phyloP scores from a whole-genome alignment of 768 basidiomycete species.

The Suillus weaverae region DNA sequence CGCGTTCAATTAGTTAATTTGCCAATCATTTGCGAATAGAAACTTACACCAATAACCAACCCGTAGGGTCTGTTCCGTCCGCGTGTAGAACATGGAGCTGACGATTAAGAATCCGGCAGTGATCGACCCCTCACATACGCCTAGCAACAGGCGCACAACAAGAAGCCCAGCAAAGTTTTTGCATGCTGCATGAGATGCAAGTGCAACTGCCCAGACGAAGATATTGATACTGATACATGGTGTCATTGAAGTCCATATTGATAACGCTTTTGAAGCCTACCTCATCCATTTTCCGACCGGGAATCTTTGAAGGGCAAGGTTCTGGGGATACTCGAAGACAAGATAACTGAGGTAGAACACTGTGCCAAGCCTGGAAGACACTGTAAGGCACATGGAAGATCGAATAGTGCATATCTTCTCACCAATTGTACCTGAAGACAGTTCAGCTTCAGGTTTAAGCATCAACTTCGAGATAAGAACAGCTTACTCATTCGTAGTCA shows the following conservation, averaged over 20 bases:
- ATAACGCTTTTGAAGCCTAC: constrained; percentile 29
- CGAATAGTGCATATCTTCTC: background rate
- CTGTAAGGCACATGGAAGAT: background rate
- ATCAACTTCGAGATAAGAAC: background rate
- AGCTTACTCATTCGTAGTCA: constrained; percentile 60
- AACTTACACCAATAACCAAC: constrained; percentile 71
- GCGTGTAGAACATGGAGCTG: constrained; percentile 70
- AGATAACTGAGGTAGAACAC: constrained; percentile 61
- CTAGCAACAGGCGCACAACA: constrained; percentile 61
- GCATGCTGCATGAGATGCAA: constrained; percentile 63
- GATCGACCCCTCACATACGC: constrained; percentile 64
- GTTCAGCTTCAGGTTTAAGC: no score
- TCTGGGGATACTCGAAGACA: constrained; percentile 66
- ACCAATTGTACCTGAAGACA: constrained; percentile 1
- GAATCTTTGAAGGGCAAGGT: constrained; percentile 60
- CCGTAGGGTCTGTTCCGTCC: constrained; percentile 58
- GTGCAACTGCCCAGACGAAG: constrained; percentile 56
- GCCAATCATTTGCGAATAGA: background rate
- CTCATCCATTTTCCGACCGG: constrained; percentile 80
- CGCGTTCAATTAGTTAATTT: background rate
- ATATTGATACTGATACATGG: constrained; percentile 52
- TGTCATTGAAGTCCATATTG: background rate
- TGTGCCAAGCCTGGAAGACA: constrained; percentile 46
- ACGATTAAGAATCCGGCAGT: constrained; percentile 73
- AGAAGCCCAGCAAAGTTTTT: constrained; percentile 63